Evolutionary conservation across 2,329 filamentous ascomycete species (phyloP), one percentile per base, ranked within the genome.

Genomic region (Hymenoscyphus fructigenus): DNA sequence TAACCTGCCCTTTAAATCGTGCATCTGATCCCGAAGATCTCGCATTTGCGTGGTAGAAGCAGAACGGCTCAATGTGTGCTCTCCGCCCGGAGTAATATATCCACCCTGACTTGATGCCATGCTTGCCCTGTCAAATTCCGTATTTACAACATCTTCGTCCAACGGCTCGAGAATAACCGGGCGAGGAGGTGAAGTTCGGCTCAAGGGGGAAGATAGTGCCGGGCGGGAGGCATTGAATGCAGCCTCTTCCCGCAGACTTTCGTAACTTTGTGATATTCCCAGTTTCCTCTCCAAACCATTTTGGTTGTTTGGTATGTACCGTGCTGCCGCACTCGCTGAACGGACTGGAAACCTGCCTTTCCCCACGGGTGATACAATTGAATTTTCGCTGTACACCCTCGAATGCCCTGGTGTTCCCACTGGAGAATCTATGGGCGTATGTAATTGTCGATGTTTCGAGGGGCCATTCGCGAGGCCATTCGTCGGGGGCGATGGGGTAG

Each of bases 21-120:
- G 84, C 84, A 91, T 88, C 75, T 91, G 88, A 69, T 87, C 84
- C 38, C 84, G 84, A 55, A 91, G 78, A 72, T 87, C 85, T 28
- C 83, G 83, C 57, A 85, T 83, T 71, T 84, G 82, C 66, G 74
- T 69, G 5, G 71, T 67, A 50, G 75, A 77, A 57, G 69, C 60
- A 7, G 75, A 75, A 57, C 75, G 70, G 44, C 69, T 71, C 32
- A 76, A 67, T 32, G 58, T 64, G 62, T 67, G 70, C 14, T 66
- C 67, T 57, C 61, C 63, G 2, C 15, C 23, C 5, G 68, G 60
- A 59, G 65, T 68, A 14, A 67, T 23, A 61, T 69, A 70, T 32
- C 67, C 70, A 53, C 73, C 73, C 4, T 68, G 59, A 56, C 67
- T 68, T 14, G 71, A 70, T 38, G 68, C 60, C 41, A 67, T 62